phyloP scores from a whole-genome alignment of 1,284 basidiomycete genomes.

The Athelia sp. region DNA sequence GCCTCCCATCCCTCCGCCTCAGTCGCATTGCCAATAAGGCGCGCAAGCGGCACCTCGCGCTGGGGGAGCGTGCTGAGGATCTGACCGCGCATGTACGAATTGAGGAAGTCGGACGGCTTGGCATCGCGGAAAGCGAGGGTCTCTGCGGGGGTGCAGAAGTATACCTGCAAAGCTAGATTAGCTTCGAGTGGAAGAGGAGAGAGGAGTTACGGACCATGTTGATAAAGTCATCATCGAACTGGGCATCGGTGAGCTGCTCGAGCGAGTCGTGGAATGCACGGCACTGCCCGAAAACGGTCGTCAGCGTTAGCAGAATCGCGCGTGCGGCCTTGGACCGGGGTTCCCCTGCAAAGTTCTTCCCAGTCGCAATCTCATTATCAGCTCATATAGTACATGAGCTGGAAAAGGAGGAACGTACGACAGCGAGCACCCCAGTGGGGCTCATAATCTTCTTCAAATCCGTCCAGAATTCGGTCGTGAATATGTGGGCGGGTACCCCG shows the following conservation, averaged over 20 bases:
- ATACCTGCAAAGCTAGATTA: conserved; percentile 45
- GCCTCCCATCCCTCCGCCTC: conserved; percentile 21
- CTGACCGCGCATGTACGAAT: conserved; percentile 58
- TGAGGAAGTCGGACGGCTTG: conserved; percentile 51
- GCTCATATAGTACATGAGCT: not conserved
- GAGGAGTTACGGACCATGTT: conserved; percentile 58
- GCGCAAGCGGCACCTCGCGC: conserved; percentile 50
- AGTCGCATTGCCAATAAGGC: conserved; percentile 35
- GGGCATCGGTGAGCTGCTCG: conserved; percentile 34
- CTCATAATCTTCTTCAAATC: conserved; percentile 61
- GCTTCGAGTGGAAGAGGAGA: not conserved
- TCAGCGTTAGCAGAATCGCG: conserved; percentile 66
- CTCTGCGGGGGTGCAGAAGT: conserved; percentile 69
- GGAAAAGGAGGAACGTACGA: conserved; percentile 45
- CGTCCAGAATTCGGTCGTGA: conserved; percentile 78
- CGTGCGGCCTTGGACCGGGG: conserved; percentile 58
- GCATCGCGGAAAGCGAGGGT: conserved; percentile 65
- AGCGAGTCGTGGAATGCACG: conserved; percentile 75
- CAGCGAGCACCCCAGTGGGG: conserved; percentile 72
- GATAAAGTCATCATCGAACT: conserved; percentile 51
- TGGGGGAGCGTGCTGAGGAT: conserved; percentile 38
- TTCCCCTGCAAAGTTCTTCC: conserved; percentile 70
- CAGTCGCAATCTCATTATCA: not conserved
- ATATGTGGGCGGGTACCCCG: conserved; percentile 76
- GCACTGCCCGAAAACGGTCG: conserved; percentile 65